Percentiles rank a stretch among this genome's conserved stretches.
phyloP scores from a whole-genome alignment of 2,329 filamentous ascomycete species.

The Neurospora sp. region DNA sequence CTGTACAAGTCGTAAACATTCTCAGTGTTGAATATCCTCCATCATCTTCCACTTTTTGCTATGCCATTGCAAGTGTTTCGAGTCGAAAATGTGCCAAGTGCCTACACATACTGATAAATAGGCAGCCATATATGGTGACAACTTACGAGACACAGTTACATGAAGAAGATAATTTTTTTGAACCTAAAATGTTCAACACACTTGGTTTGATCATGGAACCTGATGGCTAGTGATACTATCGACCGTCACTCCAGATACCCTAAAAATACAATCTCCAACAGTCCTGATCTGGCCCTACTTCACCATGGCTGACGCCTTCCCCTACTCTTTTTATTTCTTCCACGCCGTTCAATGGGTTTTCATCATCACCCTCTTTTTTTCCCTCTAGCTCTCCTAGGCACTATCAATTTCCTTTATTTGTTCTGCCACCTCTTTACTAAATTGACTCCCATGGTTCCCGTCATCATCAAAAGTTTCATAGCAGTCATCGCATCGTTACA shows the following conservation, averaged over 20 bases:
- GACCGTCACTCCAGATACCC: background rate
- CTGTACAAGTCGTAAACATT: background rate
- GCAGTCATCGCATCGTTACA: background rate
- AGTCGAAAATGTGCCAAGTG: background rate
- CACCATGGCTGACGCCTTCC: background rate
- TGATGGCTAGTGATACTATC: background rate
- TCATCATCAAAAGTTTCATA: background rate
- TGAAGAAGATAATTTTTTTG: background rate
- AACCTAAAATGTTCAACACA: background rate
- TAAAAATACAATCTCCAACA: background rate
- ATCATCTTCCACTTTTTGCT: background rate
- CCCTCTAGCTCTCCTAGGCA: background rate
- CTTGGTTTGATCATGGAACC: background rate
- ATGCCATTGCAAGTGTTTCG: background rate
- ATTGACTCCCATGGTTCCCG: background rate
- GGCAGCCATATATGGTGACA: background rate
- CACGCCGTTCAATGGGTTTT: background rate
- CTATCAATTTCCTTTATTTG: background rate
- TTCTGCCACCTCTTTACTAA: background rate
- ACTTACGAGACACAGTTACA: background rate
- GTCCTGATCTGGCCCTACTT: background rate
- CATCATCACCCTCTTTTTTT: background rate
- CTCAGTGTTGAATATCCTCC: background rate
- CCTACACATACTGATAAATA: background rate
- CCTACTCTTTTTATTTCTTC: background rate